phyloP scores from a whole-genome alignment of 2,329 filamentous ascomycete genomes.

The Allantophomopsis lycopodina region DNA sequence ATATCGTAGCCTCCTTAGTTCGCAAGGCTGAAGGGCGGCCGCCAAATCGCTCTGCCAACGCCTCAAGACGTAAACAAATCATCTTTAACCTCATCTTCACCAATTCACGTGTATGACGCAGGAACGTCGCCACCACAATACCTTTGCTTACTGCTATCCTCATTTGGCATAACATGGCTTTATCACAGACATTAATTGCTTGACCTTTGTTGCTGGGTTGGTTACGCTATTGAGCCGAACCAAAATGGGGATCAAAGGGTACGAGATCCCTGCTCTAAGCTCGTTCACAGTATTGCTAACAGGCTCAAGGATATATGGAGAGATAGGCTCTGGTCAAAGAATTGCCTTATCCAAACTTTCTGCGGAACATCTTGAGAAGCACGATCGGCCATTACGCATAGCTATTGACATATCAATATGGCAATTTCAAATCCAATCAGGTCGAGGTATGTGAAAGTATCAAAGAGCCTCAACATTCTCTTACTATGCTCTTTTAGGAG shows the following conservation, averaged over 20 bases:
- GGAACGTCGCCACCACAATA: neutral
- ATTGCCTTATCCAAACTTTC: conserved; percentile 75
- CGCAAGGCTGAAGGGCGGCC: no score
- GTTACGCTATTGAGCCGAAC: neutral
- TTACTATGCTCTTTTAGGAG: conserved; percentile 33
- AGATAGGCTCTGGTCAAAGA: conserved; percentile 70
- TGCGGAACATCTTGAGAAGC: conserved; percentile 58
- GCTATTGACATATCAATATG: conserved; percentile 95
- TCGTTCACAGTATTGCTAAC: conserved; percentile 3
- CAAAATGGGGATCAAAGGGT: conserved; percentile 56
- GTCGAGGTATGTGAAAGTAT: conserved; percentile 37
- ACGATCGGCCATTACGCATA: conserved; percentile 62
- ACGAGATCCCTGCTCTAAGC: conserved; percentile 7
- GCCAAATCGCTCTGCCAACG: no score
- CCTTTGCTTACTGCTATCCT: conserved; percentile 1
- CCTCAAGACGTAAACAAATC: no score
- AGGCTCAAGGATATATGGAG: conserved; percentile 63
- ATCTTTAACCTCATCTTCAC: no score
- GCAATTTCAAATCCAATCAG: conserved; percentile 87
- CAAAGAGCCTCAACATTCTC: neutral
- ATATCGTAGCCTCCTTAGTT: no score
- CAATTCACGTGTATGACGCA: no score
- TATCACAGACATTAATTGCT: neutral
- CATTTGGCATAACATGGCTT: neutral
- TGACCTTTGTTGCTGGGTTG: no score